A percentile compares a stretch with the other conserved stretches of the same genome.
Conservation (phyloP, 2,329 filamentous ascomycete genomes). For the Penicillium sp. region DNA sequence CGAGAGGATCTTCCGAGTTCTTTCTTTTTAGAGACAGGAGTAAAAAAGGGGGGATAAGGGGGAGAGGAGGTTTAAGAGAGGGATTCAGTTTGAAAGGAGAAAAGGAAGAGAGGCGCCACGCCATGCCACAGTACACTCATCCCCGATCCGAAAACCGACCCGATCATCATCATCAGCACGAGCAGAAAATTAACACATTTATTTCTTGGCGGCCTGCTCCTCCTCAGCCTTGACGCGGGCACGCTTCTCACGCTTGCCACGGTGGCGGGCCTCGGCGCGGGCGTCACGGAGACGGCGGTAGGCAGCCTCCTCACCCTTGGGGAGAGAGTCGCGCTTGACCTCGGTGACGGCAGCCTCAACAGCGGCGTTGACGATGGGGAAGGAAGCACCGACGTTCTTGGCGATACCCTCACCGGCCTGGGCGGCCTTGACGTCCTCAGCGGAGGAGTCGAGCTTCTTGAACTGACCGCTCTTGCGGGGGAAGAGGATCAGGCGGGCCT, state of each 20-base stretch:
- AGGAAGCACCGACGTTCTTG: conserved; percentile 59
- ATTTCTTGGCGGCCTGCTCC: conserved; percentile 60
- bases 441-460: conserved; percentile 88
- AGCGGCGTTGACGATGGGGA: conserved; percentile 72
- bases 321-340: conserved; percentile 81
- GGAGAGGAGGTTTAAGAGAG: conserved; percentile 21
- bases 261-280: conserved; percentile 78
- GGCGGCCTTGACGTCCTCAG: conserved; percentile 77
- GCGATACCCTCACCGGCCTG: conserved; percentile 60
- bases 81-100: conserved; percentile 31
- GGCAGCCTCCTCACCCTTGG: conserved; percentile 79
- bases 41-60: conserved; percentile 22
- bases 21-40: conserved; percentile 40
- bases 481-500: conserved; percentile 94
- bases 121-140: conserved; percentile 44
- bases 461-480: conserved; percentile 90
- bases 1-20: conserved; percentile 42
- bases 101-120: conserved; percentile 41
- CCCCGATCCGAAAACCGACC: conserved; percentile 43
- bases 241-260: conserved; percentile 90
- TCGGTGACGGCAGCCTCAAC: conserved; percentile 65
- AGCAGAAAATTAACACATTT: conserved; percentile 45
- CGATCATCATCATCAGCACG: conserved; percentile 44
- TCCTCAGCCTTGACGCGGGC: conserved; percentile 78
- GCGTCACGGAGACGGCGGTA: conserved; percentile 84